These are phyloP conservation scores for Ampelocalamus luodianensis DNA, from an alignment of 176 grass and related monocot species.

Conservation along the genomic window DNA sequence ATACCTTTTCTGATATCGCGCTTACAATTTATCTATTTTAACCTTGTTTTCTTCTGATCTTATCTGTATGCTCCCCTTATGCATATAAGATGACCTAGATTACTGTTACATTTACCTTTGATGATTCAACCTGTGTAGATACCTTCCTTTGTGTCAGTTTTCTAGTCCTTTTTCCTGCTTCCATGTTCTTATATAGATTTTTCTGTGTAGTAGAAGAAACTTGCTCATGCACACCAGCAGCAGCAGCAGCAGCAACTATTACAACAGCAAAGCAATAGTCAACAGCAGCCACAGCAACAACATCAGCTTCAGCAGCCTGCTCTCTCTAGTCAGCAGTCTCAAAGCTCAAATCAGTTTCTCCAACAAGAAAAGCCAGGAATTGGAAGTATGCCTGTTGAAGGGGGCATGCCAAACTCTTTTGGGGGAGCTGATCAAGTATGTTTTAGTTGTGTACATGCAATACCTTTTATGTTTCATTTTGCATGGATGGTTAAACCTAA, in stretches of 20 bases:
- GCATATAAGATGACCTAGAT: conserved; percentile 24
- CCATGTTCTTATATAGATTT: conserved; percentile 59
- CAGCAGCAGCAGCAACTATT: conserved; percentile 59
- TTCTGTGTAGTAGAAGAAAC: conserved; percentile 85
- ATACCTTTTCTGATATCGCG: neutral
- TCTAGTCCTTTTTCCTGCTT: conserved; percentile 24
- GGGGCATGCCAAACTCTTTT: conserved; percentile 61
- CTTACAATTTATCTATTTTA: conserved; percentile 19
- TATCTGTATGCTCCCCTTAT: conserved; percentile 32
- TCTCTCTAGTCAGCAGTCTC: conserved; percentile 76
- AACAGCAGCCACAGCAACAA: conserved; percentile 47
- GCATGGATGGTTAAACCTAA: neutral
- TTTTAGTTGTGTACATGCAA: conserved; percentile 4
- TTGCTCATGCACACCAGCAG: conserved; percentile 67
- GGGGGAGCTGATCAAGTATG: conserved; percentile 63
- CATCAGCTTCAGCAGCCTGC: conserved; percentile 72
- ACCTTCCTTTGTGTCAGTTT: neutral
- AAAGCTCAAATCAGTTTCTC: conserved; percentile 68
- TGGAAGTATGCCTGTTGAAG: conserved; percentile 67
- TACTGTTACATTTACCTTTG: conserved; percentile 33
- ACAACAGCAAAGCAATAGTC: conserved; percentile 62
- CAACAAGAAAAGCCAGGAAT: conserved; percentile 70
- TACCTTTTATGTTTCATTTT: conserved; percentile 37
- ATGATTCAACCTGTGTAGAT: neutral
- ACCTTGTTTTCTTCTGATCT: conserved; percentile 8